These are phyloP conservation scores for Rhizopogon vulgaris DNA, from an alignment of 768 basidiomycete genomes.

Conservation along the genomic window DNA sequence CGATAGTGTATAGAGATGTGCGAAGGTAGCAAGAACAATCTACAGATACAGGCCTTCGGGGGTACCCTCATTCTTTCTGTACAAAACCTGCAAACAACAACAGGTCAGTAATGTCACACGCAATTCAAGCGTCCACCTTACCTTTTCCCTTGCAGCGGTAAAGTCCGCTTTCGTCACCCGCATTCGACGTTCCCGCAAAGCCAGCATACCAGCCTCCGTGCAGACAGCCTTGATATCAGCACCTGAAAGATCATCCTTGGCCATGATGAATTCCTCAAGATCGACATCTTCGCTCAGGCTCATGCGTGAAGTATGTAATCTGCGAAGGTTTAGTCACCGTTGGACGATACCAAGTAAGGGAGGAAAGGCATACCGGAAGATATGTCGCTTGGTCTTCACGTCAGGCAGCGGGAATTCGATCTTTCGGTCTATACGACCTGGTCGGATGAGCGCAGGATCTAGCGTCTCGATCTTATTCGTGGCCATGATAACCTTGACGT, in stretches of 20 bases:
- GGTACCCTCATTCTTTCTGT: conserved; percentile 96
- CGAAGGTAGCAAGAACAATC: not conserved
- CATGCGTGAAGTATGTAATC: conserved; percentile 94
- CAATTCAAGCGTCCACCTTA: conserved; percentile 23
- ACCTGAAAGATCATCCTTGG: conserved; percentile 93
- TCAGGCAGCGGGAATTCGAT: conserved; percentile 98
- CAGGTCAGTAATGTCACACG: conserved; percentile 5
- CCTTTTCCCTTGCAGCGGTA: conserved; percentile 89
- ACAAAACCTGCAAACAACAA: conserved; percentile 53
- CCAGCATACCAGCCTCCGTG: conserved; percentile 96
- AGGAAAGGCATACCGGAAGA: conserved; percentile 65
- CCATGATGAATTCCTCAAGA: conserved; percentile 91
- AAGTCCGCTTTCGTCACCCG: conserved; percentile 90
- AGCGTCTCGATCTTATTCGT: conserved; percentile 97
- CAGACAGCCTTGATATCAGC: conserved; percentile 99
- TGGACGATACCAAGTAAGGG: not conserved
- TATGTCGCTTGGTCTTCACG: conserved; percentile 97
- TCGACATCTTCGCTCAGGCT: conserved; percentile 83
- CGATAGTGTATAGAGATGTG: not conserved
- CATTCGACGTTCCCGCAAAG: conserved; percentile 92
- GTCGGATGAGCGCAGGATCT: conserved; percentile 96
- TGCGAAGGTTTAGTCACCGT: conserved; percentile 20
- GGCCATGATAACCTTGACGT: conserved; percentile 99
- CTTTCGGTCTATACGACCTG: conserved; percentile 97
- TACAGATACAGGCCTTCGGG: conserved; percentile 86